These are phyloP conservation scores for Trichoderma reesei DNA, from an alignment of 495 filamentous ascomycete species.

Conservation along the genomic window DNA sequence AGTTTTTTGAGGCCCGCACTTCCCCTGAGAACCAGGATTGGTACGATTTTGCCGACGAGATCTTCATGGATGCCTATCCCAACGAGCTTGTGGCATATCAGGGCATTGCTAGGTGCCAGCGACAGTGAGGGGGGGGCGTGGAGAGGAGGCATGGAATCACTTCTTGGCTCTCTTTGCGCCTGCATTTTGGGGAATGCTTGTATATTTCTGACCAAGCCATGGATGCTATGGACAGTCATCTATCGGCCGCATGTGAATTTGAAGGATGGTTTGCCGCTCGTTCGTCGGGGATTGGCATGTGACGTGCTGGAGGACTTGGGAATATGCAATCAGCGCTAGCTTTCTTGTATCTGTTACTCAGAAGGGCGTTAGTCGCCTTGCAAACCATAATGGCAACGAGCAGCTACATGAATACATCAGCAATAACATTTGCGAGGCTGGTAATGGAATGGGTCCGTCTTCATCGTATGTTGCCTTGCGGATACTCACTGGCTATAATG, in stretches of 20 bases:
- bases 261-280: not conserved
- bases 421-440: too few species aligned
- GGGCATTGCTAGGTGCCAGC: not conserved
- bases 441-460: too few species aligned
- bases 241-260: not conserved
- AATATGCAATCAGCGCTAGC: too few species aligned
- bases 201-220: not conserved
- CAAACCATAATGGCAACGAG: too few species aligned
- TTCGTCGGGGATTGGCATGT: too few species aligned
- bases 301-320: too few species aligned
- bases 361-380: too few species aligned
- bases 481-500: not conserved
- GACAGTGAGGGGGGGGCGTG: not conserved
- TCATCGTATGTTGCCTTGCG: too few species aligned
- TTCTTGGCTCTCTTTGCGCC: not conserved
- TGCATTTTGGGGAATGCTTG: not conserved
- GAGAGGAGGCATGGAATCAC: too few species aligned
- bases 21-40: not conserved
- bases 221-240: not conserved
- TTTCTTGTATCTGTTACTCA: too few species aligned
- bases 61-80: not conserved
- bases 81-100: not conserved
- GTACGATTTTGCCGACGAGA: not conserved
- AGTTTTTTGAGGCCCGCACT: conserved; percentile 8
- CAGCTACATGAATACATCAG: too few species aligned